These are phyloP conservation scores for Cucurbita maxima DNA, from an alignment of 306 rosid species.

Conservation along the genomic window DNA sequence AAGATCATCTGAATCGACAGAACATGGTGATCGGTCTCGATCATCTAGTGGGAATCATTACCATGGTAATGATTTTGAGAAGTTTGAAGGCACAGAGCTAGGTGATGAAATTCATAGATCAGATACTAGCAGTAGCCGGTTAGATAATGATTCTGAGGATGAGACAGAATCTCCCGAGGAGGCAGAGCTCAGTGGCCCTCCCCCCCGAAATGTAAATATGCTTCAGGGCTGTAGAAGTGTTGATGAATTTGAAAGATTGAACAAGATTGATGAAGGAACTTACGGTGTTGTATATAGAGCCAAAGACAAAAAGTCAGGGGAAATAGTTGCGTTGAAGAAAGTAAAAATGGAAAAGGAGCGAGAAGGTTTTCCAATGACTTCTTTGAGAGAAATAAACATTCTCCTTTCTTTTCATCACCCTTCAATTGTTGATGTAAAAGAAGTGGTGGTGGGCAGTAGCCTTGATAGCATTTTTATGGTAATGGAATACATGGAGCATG, in stretches of 20 bases:
- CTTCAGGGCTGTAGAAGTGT: conserved; percentile 99
- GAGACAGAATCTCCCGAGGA: conserved; percentile 31
- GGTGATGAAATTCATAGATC: conserved; percentile 37
- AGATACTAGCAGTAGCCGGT: conserved; percentile 36
- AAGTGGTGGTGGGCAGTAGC: conserved; percentile 96
- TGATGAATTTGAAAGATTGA: conserved; percentile 94
- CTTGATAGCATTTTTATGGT: conserved; percentile 99
- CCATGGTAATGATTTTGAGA: conserved; percentile 35
- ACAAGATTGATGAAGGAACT: conserved; percentile 96
- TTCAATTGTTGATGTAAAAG: conserved; percentile 90
- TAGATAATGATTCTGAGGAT: conserved; percentile 53
- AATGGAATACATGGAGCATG: conserved; percentile 99
- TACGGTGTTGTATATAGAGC: conserved; percentile 99
- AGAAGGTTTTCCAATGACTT: conserved; percentile 95
- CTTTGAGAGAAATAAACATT: conserved; percentile 96
- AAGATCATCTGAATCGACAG: conserved; percentile 64
- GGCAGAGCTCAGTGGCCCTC: conserved; percentile 46
- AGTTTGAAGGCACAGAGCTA: conserved; percentile 52
- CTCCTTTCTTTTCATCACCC: conserved; percentile 97
- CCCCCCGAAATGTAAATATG: conserved; percentile 74
- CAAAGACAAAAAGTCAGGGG: conserved; percentile 75
- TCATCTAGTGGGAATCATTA: conserved; percentile 51
- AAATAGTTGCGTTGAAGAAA: conserved; percentile 93
- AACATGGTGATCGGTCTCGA: conserved; percentile 31
- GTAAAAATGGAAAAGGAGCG: conserved; percentile 99